phyloP scores from a whole-genome alignment of 306 rosid species.

The Cajanus cajan region DNA sequence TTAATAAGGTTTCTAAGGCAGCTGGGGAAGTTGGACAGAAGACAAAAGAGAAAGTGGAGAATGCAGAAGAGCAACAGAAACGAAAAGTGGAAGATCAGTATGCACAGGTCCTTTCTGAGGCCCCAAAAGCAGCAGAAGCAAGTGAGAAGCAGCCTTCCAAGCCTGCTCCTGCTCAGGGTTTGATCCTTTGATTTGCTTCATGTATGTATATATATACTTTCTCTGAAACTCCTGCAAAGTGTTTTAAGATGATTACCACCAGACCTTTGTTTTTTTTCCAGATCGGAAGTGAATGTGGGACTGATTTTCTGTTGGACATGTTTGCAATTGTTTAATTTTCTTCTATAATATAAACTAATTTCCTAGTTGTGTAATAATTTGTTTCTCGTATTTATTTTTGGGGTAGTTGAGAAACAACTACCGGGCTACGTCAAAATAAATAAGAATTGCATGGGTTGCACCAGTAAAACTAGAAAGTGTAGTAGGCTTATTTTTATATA shows the following conservation, averaged over 20 bases:
- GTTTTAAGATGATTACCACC: conserved; percentile 27
- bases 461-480: not conserved
- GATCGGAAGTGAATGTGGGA: conserved; percentile 43
- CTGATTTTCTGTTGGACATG: conserved; percentile 32
- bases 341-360: conserved; percentile 36
- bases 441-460: not conserved
- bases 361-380: conserved; percentile 13
- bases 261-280: conserved; percentile 29
- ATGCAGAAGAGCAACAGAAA: conserved; percentile 64
- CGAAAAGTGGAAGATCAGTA: conserved; percentile 56
- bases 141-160: conserved; percentile 50
- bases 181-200: conserved; percentile 68
- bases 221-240: conserved; percentile 35
- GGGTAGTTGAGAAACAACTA: too few species aligned
- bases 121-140: conserved; percentile 63
- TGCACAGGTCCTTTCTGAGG: conserved; percentile 59
- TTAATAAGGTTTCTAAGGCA: conserved; percentile 80
- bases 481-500: not conserved
- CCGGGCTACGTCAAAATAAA: too few species aligned
- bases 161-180: conserved; percentile 80
- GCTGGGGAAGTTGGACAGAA: conserved; percentile 93
- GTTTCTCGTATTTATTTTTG: not conserved
- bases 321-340: conserved; percentile 32
- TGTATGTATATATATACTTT: conserved; percentile 47
- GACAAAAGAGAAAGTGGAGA: conserved; percentile 72